Evolutionary conservation across 306 rosid species (phyloP), one percentile per base, ranked within the genome.

Genomic region (Vicia villosa): DNA sequence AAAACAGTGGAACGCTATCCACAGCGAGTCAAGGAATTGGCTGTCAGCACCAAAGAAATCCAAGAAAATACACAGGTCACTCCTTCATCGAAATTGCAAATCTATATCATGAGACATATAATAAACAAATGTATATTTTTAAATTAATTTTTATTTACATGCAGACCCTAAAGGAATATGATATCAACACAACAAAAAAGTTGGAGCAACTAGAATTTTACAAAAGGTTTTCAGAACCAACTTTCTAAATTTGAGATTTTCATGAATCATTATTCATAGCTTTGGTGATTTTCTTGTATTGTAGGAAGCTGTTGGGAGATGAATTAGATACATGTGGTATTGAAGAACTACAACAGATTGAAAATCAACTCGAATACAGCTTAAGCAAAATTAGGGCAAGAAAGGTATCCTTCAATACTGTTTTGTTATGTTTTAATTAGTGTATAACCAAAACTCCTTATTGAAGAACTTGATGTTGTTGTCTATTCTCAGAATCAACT

Each of bases 1-100:
- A 88, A 86, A 78, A 88, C 90, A 8, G 47, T 91, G 17, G 96
- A 94, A 28, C 97, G 99, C 19, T 94, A 91, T 82, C 80, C 84
- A 81, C 74, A 30, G 69, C 88, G 80, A 80, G 52, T 73, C 37
- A 87, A 83, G 82, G 95, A 88, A 36, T 34, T 70, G 64, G 74
- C 45, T 64, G 76, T 52, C 38, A 19, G 30, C 62, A 26, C 26
- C 70, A 81, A 63, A 65, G 80, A 52, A 54, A 66, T 22, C 66
- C 73, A 57, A 68, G 87, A 84, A 52, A 73, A 83, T 57, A 14
- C 74, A 24, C 88, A 94, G 96, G 96, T 89, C 58, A 47, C 60
- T n/a, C 60, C 72, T 68, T 51, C 63, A 50, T 19, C 10, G 9
- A 32, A 32, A 8, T 32, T 32, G 37, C 37, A 24, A 22, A 22